A percentile compares a stretch with the other conserved stretches of the same genome.
Conservation (phyloP, 208 protist species). For the Leishmania martiniquensis region DNA sequence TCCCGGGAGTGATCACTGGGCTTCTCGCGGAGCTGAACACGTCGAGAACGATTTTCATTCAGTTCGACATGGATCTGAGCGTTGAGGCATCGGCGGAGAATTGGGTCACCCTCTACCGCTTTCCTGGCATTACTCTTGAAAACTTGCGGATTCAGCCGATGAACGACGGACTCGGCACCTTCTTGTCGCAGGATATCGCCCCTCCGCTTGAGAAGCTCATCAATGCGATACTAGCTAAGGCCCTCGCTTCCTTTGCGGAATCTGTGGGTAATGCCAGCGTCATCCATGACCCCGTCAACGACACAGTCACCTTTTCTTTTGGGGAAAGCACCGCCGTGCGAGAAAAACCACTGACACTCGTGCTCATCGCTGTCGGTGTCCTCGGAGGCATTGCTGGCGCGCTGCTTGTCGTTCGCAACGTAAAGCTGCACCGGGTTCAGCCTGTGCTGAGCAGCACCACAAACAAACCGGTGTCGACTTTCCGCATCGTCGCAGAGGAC, state of each 20-base stretch:
- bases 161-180: conserved; percentile 1
- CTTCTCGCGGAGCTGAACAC: not conserved
- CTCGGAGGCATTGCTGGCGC: not conserved
- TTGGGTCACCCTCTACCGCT: conserved; percentile 16
- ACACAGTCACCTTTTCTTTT: conserved; percentile 10
- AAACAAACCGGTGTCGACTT: conserved; percentile 16
- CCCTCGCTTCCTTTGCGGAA: not conserved
- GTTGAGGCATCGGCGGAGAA: conserved; percentile 15
- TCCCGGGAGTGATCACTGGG: conserved; percentile 8
- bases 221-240: conserved; percentile 10
- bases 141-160: not conserved
- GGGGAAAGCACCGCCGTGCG: conserved; percentile 12
- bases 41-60: not conserved
- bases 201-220: not conserved
- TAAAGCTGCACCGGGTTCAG: conserved; percentile 13
- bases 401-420: conserved; percentile 17
- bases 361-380: not conserved
- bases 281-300: not conserved
- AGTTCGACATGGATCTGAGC: conserved; percentile 5
- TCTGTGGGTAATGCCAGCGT: not conserved
- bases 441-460: conserved; percentile 24
- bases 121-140: conserved; percentile 11
- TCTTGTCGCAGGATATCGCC: not conserved
- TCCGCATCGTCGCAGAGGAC: conserved; percentile 56
- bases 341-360: conserved; percentile 5